Percentiles rank a stretch among this genome's conserved stretches.
Conservation (phyloP, 768 basidiomycete species). For the Mrakia gelida region DNA sequence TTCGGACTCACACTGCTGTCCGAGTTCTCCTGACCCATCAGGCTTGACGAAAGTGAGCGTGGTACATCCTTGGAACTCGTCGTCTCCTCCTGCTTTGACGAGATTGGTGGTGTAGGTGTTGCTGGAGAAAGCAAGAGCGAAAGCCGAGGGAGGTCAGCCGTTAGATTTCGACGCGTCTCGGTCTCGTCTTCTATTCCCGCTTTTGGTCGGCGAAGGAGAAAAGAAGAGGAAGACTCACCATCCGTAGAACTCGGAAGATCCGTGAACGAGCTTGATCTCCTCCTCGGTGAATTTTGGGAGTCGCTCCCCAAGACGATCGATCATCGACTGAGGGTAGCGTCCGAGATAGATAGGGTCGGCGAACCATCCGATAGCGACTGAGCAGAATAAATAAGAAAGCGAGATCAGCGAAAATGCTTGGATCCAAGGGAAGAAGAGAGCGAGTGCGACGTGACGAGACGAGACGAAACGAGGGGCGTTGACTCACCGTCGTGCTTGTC, state of each 20-base stretch:
- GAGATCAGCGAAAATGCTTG: too few relatives aligned
- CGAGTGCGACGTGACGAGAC: too few relatives aligned
- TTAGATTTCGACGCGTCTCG: background rate
- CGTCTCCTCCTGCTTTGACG: slow-evolving; percentile 36
- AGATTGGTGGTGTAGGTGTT: slow-evolving; percentile 37
- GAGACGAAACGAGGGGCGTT: too few relatives aligned
- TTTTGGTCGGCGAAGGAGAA: too few relatives aligned
- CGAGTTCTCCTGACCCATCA: slow-evolving; percentile 34
- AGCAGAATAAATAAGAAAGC: too few relatives aligned
- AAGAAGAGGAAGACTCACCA: background rate
- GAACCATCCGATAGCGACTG: too few relatives aligned
- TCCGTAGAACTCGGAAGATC: slow-evolving; percentile 37
- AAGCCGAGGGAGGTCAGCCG: background rate
- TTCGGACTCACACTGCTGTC: slow-evolving; percentile 20
- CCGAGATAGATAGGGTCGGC: slow-evolving; percentile 61
- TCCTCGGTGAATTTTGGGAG: slow-evolving; percentile 40
- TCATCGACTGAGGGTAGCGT: slow-evolving; percentile 54
- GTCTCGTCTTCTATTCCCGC: too few relatives aligned
- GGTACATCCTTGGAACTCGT: slow-evolving; percentile 36
- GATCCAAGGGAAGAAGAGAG: too few relatives aligned
- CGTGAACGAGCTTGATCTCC: slow-evolving; percentile 41
- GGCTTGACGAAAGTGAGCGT: slow-evolving; percentile 35
- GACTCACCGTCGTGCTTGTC: slow-evolving; percentile 57
- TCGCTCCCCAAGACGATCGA: slow-evolving; percentile 38
- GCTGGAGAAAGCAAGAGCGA: slow-evolving; percentile 34